Conservation (phyloP, 305 asterid species). For the Fraxinus xanthoxyloides region DNA sequence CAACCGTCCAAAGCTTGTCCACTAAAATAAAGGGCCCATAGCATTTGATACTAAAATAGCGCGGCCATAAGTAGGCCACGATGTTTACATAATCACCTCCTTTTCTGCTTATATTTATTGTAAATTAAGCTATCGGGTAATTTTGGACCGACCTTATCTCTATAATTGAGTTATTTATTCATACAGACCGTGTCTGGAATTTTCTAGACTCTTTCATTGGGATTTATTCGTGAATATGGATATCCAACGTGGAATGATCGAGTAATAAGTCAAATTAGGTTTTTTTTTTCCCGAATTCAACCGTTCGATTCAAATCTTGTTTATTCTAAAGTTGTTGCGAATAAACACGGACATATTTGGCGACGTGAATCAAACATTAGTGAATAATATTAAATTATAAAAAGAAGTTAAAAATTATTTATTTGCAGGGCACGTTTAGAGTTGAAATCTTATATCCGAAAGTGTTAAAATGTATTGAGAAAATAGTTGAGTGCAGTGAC, state of each 20-base stretch:
- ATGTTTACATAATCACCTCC: not conserved
- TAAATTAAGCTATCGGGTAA: not conserved
- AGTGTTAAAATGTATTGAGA: not conserved
- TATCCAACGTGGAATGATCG: not conserved
- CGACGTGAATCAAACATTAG: not conserved
- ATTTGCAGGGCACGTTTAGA: not conserved
- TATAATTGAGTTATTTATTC: not conserved
- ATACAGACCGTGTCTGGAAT: not conserved
- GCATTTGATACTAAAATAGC: not conserved
- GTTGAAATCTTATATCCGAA: not conserved
- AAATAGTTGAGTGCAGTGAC: not conserved
- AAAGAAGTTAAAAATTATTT: too few relatives aligned
- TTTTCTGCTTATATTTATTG: not conserved
- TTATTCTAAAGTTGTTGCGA: not conserved
- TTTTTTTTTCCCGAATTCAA: too few relatives aligned
- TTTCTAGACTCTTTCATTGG: not conserved
- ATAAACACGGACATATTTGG: not conserved
- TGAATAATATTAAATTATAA: not conserved
- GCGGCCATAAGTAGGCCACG: not conserved
- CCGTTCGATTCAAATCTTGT: not conserved
- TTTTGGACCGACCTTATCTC: not conserved
- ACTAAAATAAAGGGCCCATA: not conserved
- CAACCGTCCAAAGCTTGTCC: conserved; percentile 1
- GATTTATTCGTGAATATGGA: not conserved
- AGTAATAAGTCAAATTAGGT: not conserved